Conservation (phyloP, 176 grass and related monocot genomes). For the Rhynchospora pubera region DNA sequence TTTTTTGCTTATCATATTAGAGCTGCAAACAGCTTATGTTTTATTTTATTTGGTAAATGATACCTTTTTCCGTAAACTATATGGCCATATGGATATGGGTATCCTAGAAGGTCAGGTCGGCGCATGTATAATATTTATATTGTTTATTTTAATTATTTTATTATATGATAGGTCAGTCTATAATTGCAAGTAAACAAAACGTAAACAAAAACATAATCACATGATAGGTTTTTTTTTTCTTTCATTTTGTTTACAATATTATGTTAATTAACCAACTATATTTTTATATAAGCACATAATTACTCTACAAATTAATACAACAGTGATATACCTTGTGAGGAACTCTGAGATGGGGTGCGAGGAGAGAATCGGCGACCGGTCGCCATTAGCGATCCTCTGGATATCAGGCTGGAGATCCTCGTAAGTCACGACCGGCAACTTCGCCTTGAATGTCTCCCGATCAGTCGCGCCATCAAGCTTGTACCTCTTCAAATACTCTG, state of each 20-base stretch:
- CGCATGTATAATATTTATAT: too few species aligned
- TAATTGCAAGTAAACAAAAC: background rate
- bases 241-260: background rate
- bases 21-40: background rate
- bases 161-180: background rate
- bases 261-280: background rate
- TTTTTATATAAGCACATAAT: background rate
- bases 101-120: background rate
- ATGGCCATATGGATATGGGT: background rate
- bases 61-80: background rate
- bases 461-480: slow-evolving; percentile 44
- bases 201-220: background rate
- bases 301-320: background rate
- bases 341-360: slow-evolving; percentile 88
- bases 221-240: background rate
- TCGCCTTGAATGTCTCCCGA: slow-evolving; percentile 59
- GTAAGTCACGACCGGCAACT: slow-evolving; percentile 74
- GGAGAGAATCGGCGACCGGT: slow-evolving; percentile 72
- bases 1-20: background rate
- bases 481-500: slow-evolving; percentile 75
- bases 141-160: too few species aligned
- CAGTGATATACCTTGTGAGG: slow-evolving; percentile 54
- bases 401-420: slow-evolving; percentile 94
- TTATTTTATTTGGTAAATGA: background rate
- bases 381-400: slow-evolving; percentile 81